phyloP scores from a whole-genome alignment of 2,329 filamentous ascomycete genomes.

The Paracoccidioides lutzii region DNA sequence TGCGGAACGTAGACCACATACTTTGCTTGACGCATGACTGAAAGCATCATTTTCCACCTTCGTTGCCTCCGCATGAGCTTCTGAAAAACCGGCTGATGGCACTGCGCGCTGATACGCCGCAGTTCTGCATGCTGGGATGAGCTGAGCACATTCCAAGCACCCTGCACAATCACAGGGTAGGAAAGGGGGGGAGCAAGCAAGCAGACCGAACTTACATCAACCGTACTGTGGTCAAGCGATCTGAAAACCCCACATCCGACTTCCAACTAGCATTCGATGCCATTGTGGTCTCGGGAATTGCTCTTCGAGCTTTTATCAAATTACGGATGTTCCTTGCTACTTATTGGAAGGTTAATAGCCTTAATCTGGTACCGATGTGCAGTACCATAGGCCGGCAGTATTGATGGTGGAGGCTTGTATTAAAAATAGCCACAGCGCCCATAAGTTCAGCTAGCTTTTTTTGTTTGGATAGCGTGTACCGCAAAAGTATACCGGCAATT shows the following conservation, averaged over 20 bases:
- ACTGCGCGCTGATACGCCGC: slow-evolving; percentile 36
- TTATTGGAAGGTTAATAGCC: neutral
- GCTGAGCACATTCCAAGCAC: neutral
- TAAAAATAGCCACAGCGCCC: neutral
- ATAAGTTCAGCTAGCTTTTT: neutral
- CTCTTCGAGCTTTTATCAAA: neutral
- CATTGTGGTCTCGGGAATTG: slow-evolving; percentile 8
- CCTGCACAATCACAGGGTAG: neutral
- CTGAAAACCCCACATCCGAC: slow-evolving; percentile 41
- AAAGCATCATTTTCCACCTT: slow-evolving; percentile 44
- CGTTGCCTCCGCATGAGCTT: slow-evolving; percentile 48
- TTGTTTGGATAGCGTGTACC: neutral
- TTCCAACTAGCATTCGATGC: slow-evolving; percentile 35
- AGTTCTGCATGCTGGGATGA: slow-evolving; percentile 5
- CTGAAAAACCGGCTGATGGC: slow-evolving; percentile 32
- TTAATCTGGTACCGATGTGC: neutral
- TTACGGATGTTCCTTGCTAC: neutral
- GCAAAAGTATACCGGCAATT: neutral
- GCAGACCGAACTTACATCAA: slow-evolving; percentile 39
- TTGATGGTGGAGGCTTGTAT: neutral
- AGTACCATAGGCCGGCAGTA: neutral
- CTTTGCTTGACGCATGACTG: slow-evolving; percentile 25
- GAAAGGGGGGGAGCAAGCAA: slow-evolving; percentile 4
- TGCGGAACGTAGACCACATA: slow-evolving; percentile 12
- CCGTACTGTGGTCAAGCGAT: slow-evolving; percentile 51